Percentiles rank a stretch among this genome's conserved stretches.
phyloP scores from a whole-genome alignment of 2,329 filamentous ascomycete genomes.

The Ustulina deusta region DNA sequence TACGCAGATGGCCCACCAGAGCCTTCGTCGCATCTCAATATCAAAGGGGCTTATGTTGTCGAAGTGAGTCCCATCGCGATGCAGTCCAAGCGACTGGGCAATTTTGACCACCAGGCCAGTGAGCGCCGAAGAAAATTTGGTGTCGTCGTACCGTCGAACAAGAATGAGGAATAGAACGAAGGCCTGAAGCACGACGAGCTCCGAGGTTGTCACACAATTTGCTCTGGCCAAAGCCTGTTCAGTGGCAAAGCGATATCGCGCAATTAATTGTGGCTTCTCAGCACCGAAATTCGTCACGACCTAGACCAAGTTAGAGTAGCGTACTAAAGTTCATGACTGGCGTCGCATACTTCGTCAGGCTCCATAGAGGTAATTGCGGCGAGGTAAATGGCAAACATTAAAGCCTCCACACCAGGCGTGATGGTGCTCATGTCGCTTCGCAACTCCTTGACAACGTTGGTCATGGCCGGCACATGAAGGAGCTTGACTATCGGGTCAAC shows the following conservation, averaged over 20 bases:
- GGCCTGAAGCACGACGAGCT: slow-evolving; percentile 71
- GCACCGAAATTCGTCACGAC: slow-evolving; percentile 64
- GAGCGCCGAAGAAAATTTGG: slow-evolving; percentile 71
- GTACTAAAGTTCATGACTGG: background rate
- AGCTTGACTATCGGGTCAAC: slow-evolving; percentile 80
- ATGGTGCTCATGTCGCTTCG: slow-evolving; percentile 70
- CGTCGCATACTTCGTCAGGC: slow-evolving; percentile 64
- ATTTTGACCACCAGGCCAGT: slow-evolving; percentile 71
- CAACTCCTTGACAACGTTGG: slow-evolving; percentile 70
- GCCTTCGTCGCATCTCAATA: slow-evolving; percentile 70
- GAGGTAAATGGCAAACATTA: slow-evolving; percentile 74
- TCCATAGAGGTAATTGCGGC: slow-evolving; percentile 69
- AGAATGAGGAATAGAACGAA: slow-evolving; percentile 69
- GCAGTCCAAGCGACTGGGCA: slow-evolving; percentile 65
- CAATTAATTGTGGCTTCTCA: slow-evolving; percentile 58
- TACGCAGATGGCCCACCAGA: slow-evolving; percentile 72
- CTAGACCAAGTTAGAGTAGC: slow-evolving; percentile 48
- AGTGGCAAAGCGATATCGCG: slow-evolving; percentile 65
- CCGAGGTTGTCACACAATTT: slow-evolving; percentile 69
- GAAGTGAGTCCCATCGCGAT: slow-evolving; percentile 67
- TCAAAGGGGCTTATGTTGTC: slow-evolving; percentile 69
- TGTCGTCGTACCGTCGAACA: slow-evolving; percentile 63
- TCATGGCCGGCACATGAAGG: slow-evolving; percentile 75
- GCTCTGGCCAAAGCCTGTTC: slow-evolving; percentile 72
- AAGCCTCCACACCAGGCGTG: slow-evolving; percentile 66